Percentiles rank a stretch among this genome's conserved stretches.
These are phyloP conservation scores for Botrytis porri DNA, from an alignment of 2,329 filamentous ascomycete species.

Conservation along the genomic window DNA sequence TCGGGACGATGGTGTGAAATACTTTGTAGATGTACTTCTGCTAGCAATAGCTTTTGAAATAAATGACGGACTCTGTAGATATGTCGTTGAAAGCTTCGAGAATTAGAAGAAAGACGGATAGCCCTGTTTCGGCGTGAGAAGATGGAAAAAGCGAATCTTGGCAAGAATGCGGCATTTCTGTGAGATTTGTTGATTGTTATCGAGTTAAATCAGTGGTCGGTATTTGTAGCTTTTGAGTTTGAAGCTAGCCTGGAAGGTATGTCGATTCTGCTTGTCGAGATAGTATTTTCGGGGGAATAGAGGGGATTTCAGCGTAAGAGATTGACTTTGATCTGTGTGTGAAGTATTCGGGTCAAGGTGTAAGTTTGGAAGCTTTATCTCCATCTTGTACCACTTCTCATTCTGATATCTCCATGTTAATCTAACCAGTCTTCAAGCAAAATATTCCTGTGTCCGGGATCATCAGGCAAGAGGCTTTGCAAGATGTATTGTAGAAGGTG, in stretches of 20 bases:
- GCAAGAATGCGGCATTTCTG: neutral
- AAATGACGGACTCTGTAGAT: neutral
- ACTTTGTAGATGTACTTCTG: neutral
- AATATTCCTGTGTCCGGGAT: slow-evolving; percentile 23
- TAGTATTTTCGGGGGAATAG: no score
- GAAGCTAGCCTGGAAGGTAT: neutral
- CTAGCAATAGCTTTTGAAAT: neutral
- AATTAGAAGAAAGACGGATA: neutral
- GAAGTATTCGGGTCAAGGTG: neutral
- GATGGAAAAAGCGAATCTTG: neutral
- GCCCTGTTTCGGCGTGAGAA: neutral
- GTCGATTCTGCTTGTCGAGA: neutral
- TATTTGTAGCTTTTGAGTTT: neutral
- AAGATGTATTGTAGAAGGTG: slow-evolving; percentile 59
- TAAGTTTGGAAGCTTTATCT: neutral
- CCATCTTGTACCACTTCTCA: slow-evolving; percentile 8
- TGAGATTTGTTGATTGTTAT: neutral
- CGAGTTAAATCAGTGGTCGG: neutral
- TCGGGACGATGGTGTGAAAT: neutral
- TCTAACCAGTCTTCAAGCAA: rapidly evolving
- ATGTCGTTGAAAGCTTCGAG: neutral
- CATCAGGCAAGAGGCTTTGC: slow-evolving; percentile 50
- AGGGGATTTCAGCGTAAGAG: neutral
- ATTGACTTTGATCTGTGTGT: neutral
- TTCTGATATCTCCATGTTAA: neutral